Conservation (phyloP, 805 yeast genomes). For the Wickerhamiella domercqiae region DNA sequence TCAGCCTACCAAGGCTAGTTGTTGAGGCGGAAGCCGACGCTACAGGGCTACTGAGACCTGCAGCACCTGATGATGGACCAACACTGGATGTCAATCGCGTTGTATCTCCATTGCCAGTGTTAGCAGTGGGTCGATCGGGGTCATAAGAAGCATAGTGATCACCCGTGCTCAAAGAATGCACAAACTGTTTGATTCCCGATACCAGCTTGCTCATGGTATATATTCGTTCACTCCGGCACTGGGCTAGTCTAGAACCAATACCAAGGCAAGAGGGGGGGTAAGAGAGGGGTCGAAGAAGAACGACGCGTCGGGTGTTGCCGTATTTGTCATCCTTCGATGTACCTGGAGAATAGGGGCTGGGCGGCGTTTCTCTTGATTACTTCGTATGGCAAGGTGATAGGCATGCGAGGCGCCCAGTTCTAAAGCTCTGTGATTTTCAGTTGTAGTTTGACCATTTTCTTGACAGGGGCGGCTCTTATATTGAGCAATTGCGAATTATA, state of each 20-base stretch:
- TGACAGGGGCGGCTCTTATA: too few species aligned
- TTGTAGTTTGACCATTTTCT: too few species aligned
- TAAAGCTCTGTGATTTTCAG: too few species aligned
- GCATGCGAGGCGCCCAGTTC: too few species aligned
- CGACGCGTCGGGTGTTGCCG: too few species aligned
- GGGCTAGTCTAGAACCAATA: too few species aligned
- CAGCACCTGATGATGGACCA: conserved; percentile 3
- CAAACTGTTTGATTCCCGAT: conserved; percentile 21
- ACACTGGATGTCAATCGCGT: conserved; percentile 12
- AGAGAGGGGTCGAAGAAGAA: too few species aligned
- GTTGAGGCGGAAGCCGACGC: not conserved
- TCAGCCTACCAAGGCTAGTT: conserved; percentile 8
- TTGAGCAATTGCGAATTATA: too few species aligned
- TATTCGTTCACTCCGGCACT: not conserved
- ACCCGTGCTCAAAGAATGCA: conserved; percentile 26
- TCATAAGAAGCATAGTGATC: conserved; percentile 28
- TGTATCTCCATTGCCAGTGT: conserved; percentile 11
- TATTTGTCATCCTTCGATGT: too few species aligned
- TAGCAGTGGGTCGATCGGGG: conserved; percentile 13
- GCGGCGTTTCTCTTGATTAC: too few species aligned
- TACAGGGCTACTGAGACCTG: not conserved
- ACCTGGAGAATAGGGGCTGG: not conserved
- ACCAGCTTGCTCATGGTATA: conserved; percentile 20
- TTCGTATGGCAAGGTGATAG: too few species aligned
- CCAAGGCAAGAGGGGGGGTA: too few species aligned